Conservation (phyloP, 441 rosid species). For the Syzygium syzygioides region DNA sequence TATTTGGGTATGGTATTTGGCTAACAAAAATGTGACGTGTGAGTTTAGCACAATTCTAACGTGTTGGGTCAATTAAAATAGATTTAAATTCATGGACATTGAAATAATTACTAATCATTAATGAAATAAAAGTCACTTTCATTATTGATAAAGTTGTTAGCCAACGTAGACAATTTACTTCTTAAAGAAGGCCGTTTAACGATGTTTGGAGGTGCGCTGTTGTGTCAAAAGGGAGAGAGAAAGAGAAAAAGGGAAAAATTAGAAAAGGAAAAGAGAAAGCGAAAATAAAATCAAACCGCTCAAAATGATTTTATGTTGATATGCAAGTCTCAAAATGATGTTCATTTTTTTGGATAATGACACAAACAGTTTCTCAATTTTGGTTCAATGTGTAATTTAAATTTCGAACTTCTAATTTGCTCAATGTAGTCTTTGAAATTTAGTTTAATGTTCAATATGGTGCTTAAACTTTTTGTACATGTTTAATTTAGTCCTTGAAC, state of each 20-base stretch:
- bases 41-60: not conserved
- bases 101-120: not conserved
- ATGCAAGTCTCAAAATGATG: not conserved
- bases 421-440: too few species aligned
- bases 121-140: not conserved
- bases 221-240: not conserved
- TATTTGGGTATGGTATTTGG: not conserved
- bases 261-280: not conserved
- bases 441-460: too few species aligned
- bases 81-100: not conserved
- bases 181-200: not conserved
- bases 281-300: not conserved
- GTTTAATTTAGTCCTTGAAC: too few species aligned
- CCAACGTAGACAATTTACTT: not conserved
- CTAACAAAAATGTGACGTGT: not conserved
- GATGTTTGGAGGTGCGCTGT: not conserved
- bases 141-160: not conserved
- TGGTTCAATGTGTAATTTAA: fast-evolving
- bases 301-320: not conserved
- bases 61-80: not conserved
- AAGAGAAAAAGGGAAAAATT: not conserved
- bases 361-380: too few species aligned
- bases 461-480: too few species aligned
- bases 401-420: too few species aligned
- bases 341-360: not conserved